A percentile compares a stretch with the other conserved stretches of the same genome.
Evolutionary conservation across 768 basidiomycete species (phyloP).

Genomic region (Termitomyces sp.): DNA sequence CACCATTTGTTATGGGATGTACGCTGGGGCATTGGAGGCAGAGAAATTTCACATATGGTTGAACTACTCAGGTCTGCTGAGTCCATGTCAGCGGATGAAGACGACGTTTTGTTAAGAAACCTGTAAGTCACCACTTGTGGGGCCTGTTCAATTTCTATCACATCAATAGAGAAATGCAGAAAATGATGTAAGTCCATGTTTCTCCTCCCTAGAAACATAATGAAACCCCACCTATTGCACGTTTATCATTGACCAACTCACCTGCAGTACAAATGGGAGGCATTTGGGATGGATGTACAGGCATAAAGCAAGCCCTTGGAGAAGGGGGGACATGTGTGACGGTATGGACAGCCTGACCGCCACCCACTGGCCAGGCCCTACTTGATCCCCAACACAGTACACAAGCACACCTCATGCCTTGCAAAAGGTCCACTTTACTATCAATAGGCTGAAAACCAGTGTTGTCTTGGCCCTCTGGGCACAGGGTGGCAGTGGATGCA

Average conservation of each 20-base stretch:
- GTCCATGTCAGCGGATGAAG: conserved; percentile 18
- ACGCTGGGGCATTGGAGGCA: conserved; percentile 26
- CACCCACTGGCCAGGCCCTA: background rate
- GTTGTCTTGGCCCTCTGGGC: background rate
- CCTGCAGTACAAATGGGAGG: background rate
- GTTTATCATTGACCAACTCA: background rate
- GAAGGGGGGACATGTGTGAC: background rate
- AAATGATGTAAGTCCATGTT: background rate
- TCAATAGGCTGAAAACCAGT: background rate
- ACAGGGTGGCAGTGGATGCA: background rate
- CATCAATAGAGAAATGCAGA: too few species aligned
- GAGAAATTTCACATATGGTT: background rate
- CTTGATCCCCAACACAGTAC: background rate
- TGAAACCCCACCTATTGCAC: background rate
- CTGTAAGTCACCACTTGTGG: conserved; percentile 41
- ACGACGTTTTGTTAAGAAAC: conserved; percentile 58
- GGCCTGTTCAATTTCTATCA: background rate
- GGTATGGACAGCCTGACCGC: background rate
- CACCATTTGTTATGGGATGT: conserved; percentile 56
- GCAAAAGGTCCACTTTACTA: background rate
- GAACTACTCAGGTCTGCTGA: background rate
- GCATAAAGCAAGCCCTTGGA: background rate
- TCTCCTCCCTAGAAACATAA: background rate
- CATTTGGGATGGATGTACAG: background rate
- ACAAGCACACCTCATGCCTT: background rate